phyloP scores from a whole-genome alignment of 2,329 filamentous ascomycete species.

The Plectosphaerella cucumerina region DNA sequence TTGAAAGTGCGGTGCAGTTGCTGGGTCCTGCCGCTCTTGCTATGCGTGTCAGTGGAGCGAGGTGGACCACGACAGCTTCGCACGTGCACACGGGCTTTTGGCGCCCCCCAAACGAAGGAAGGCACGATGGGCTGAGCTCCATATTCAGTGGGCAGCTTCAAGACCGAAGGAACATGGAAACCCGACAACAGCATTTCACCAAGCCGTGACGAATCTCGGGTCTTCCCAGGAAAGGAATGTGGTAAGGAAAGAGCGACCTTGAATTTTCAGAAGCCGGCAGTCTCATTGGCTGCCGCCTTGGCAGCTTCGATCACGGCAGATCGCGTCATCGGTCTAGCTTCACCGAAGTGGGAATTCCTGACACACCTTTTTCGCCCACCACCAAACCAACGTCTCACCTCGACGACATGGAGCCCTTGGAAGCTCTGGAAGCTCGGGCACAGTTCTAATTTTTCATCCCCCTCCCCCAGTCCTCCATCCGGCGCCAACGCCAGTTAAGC shows the following conservation, averaged over 20 bases:
- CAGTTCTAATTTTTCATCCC: neutral
- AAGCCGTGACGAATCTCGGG: conserved; percentile 3
- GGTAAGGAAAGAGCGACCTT: neutral
- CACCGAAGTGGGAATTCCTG: conserved; percentile 4
- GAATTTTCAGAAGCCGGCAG: conserved; percentile 2
- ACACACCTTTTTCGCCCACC: conserved; percentile 1
- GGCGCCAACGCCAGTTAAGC: too few relatives aligned
- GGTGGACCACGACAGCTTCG: too few relatives aligned
- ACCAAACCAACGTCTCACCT: neutral
- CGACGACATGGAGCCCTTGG: neutral
- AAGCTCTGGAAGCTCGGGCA: neutral
- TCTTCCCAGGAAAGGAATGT: conserved; percentile 2
- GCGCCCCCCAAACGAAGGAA: conserved; percentile 13
- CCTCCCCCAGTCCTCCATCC: neutral
- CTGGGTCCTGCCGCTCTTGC: too few relatives aligned
- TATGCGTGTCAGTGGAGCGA: too few relatives aligned
- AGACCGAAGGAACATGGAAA: too few relatives aligned
- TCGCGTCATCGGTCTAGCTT: conserved; percentile 7
- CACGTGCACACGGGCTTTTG: too few relatives aligned
- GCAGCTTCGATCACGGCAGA: conserved; percentile 5
- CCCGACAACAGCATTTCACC: neutral
- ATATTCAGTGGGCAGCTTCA: too few relatives aligned
- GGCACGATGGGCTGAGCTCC: too few relatives aligned
- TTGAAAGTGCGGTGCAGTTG: too few relatives aligned
- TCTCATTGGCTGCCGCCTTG: conserved; percentile 3